These are phyloP conservation scores for Penicillium janthinellum DNA, from an alignment of 2,329 filamentous ascomycete species.

Conservation along the genomic window DNA sequence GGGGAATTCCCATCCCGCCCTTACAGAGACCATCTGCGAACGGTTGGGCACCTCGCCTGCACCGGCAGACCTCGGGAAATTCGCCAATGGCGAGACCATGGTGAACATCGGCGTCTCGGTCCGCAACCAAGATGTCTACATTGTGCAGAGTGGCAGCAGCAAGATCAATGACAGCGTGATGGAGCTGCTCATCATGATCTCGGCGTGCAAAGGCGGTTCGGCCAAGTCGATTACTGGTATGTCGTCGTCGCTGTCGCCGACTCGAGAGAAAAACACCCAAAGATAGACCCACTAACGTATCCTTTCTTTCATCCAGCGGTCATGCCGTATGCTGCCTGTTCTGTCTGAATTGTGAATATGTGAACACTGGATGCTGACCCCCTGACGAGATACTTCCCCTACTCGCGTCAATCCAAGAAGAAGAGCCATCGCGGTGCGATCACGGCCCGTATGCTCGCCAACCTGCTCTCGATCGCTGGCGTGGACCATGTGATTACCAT, in stretches of 20 bases:
- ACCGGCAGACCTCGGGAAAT: conserved; percentile 64
- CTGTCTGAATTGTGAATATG: conserved; percentile 27
- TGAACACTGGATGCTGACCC: conserved; percentile 40
- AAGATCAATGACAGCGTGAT: conserved; percentile 99
- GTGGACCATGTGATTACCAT: conserved; percentile 98
- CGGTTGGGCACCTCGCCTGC: conserved; percentile 63
- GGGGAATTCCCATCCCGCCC: conserved; percentile 64
- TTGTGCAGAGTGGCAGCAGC: conserved; percentile 93
- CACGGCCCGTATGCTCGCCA: conserved; percentile 94
- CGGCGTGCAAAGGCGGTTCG: conserved; percentile 95
- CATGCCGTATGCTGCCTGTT: conserved; percentile 49
- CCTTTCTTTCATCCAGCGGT: conserved; percentile 38
- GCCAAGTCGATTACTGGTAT: conserved; percentile 94
- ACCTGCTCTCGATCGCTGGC: conserved; percentile 87
- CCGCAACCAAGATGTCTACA: conserved; percentile 97
- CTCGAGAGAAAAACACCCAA: not conserved
- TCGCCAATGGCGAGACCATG: conserved; percentile 70
- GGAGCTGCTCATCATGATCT: conserved; percentile 99
- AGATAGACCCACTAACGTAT: conserved; percentile 20
- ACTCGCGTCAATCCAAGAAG: conserved; percentile 98
- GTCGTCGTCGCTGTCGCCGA: conserved; percentile 30
- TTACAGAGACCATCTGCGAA: conserved; percentile 68
- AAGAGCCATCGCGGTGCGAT: conserved; percentile 96
- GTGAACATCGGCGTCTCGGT: conserved; percentile 71
- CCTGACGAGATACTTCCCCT: conserved; percentile 78